Evolutionary conservation across 2,329 filamentous ascomycete genomes (phyloP), one percentile per base, ranked within the genome.

Genomic region (Pestalotiopsis sp.): DNA sequence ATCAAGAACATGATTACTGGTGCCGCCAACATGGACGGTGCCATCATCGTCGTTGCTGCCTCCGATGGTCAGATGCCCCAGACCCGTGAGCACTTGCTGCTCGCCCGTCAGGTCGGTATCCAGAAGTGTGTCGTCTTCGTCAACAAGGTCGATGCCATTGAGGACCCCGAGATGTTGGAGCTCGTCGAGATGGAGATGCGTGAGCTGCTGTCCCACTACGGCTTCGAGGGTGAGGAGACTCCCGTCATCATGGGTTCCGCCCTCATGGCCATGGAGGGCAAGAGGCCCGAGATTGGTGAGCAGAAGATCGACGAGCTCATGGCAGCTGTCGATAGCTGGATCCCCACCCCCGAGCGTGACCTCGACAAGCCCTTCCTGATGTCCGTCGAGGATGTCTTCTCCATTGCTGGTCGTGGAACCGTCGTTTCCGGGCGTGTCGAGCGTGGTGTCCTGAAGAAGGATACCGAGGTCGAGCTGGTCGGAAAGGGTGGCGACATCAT

Each of bases 1-100:
- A 98, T 99, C 88, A 99, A 99, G 91, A 99, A 99, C 92, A 99
- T 99, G 96, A 99, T 99, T 83, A 99, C 96, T 75, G 96, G 96
- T 91, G 95, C 96, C 72, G 95, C 97, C 78, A 97, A 94, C 88
- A 99, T 99, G 96, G 96, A 99, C 78, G 96, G 96, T 78, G 95
- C 96, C 78, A 95, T 99, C 81, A 98, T 99, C 78, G 96, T 99
- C 75, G 97, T 99, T 77, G 97, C 97, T 76, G 96, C 96, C 76
- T 97, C 94, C 49, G 96, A 99, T 81, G 96, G 96, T 81, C 97
- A 99, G 87, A 99, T 99, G 96, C 96, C 96, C 78, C 97, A 99
- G 90, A 99, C 96, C 74, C 90, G 96, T 84, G 96, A 99, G 87
- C 96, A 99, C 87, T 88, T 99, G 84, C 90, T 99, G 76, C 93